Evolutionary conservation across 169 alveolate genomes (phyloP).

Genomic region (Plasmodium inui): DNA sequence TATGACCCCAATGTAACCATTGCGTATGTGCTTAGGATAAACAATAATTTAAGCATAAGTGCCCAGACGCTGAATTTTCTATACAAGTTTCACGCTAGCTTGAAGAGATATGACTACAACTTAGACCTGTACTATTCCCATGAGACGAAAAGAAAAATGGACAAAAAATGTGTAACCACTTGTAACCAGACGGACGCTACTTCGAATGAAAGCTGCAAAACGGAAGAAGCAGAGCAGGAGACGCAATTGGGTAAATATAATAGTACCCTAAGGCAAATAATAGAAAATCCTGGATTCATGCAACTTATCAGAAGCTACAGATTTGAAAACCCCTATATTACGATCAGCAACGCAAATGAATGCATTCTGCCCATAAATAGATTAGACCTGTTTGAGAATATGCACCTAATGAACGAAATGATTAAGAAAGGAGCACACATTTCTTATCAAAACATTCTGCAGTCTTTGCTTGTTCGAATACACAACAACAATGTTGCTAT

Average conservation of each 20-base stretch:
- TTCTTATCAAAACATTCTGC: constrained; percentile 11
- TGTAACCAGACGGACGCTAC: neutral
- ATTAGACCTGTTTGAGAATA: neutral
- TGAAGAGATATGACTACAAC: constrained; percentile 24
- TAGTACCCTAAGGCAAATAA: neutral
- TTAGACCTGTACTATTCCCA: neutral
- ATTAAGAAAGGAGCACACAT: neutral
- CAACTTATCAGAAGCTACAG: constrained; percentile 17
- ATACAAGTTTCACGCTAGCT: constrained; percentile 16
- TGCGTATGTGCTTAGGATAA: constrained; percentile 41
- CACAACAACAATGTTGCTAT: neutral
- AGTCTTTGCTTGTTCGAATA: constrained; percentile 13
- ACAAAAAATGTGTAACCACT: neutral
- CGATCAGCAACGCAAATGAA: neutral
- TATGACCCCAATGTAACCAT: constrained; percentile 18
- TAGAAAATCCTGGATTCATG: constrained; percentile 1
- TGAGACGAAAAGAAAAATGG: neutral
- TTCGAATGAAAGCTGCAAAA: neutral
- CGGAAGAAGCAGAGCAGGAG: neutral
- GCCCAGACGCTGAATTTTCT: constrained; percentile 22
- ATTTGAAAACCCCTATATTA: constrained; percentile 2
- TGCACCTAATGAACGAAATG: constrained; percentile 18
- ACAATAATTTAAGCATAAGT: constrained; percentile 19
- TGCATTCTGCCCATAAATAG: neutral
- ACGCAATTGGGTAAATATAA: neutral